A percentile compares a stretch with the other conserved stretches of the same genome.
Evolutionary conservation across 139 green algal species (phyloP).

Genomic region (Picochlorum costavermella): DNA sequence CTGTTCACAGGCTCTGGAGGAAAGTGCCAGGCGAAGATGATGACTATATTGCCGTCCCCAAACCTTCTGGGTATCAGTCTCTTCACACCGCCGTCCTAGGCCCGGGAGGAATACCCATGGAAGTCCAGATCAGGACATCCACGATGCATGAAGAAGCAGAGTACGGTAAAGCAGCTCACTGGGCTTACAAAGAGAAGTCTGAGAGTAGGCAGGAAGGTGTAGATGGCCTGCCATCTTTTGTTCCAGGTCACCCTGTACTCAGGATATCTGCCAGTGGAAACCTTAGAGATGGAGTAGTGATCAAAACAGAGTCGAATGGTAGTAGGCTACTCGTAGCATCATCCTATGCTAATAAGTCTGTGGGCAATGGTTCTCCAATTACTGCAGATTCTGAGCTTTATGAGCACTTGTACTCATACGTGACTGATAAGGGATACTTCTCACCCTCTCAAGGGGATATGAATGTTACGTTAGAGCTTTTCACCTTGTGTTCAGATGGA

Average conservation of each 20-base stretch:
- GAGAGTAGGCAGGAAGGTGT: not conserved
- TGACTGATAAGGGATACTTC: constrained; percentile 5
- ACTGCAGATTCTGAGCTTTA: not conserved
- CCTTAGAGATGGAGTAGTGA: constrained; percentile 34
- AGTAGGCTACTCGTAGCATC: constrained; percentile 25
- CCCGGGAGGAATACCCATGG: constrained; percentile 62
- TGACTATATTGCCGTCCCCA: constrained; percentile 85
- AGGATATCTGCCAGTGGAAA: constrained; percentile 22
- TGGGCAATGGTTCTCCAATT: not conserved
- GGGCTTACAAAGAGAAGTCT: constrained; percentile 71
- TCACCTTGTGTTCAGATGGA: constrained; percentile 39
- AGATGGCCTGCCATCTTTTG: not conserved
- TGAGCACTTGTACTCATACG: not conserved
- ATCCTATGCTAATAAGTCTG: not conserved
- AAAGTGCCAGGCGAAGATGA: constrained; percentile 67
- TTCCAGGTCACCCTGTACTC: constrained; percentile 37
- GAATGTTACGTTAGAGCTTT: constrained; percentile 34
- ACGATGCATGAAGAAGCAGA: constrained; percentile 72
- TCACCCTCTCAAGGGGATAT: constrained; percentile 11
- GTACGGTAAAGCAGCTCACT: constrained; percentile 78
- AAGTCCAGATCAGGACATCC: constrained; percentile 59
- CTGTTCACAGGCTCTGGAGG: constrained; percentile 78
- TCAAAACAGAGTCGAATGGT: constrained; percentile 15
- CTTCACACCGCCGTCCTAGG: constrained; percentile 73
- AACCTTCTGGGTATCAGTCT: constrained; percentile 73